These are phyloP conservation scores for Xylaria arbuscula DNA, from an alignment of 2,329 filamentous ascomycete species.

Conservation along the genomic window DNA sequence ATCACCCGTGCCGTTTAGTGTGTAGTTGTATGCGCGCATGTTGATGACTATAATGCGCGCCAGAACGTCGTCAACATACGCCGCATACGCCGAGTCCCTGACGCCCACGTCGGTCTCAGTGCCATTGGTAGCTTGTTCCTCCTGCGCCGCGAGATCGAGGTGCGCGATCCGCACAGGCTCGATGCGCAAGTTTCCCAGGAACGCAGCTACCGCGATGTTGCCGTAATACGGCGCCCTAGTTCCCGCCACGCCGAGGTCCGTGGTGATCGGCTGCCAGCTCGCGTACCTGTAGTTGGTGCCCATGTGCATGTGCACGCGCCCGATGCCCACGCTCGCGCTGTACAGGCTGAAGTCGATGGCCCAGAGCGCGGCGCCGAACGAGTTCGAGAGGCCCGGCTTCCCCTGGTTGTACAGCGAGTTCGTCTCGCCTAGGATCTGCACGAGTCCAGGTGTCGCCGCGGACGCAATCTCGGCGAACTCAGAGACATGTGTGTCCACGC, in stretches of 20 bases:
- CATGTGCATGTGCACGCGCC: slow-evolving; percentile 71
- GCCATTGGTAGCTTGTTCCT: neutral
- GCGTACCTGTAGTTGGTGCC: slow-evolving; percentile 72
- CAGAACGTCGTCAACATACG: slow-evolving; percentile 60
- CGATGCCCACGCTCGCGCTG: slow-evolving; percentile 65
- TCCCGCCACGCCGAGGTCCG: slow-evolving; percentile 60
- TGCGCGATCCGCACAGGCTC: slow-evolving; percentile 59
- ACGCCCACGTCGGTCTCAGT: slow-evolving; percentile 48
- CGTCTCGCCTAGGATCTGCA: slow-evolving; percentile 69
- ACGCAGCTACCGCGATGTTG: slow-evolving; percentile 67
- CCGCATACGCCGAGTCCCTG: slow-evolving; percentile 65
- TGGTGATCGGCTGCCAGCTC: slow-evolving; percentile 69
- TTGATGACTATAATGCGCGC: slow-evolving; percentile 66
- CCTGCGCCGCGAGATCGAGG: slow-evolving; percentile 45
- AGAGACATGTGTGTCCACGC: slow-evolving; percentile 60
- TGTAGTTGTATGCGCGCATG: slow-evolving; percentile 69
- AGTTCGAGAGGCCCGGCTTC: slow-evolving; percentile 69
- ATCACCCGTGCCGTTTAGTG: slow-evolving; percentile 54
- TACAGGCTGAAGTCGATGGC: slow-evolving; percentile 71
- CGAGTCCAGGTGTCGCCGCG: slow-evolving; percentile 53
- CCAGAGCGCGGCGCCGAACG: slow-evolving; percentile 74
- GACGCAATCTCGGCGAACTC: slow-evolving; percentile 57
- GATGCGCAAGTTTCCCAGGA: slow-evolving; percentile 58
- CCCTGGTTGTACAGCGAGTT: slow-evolving; percentile 74
- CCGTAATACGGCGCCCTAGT: slow-evolving; percentile 75